Percentiles rank a stretch among this genome's conserved stretches.
Evolutionary conservation across 2,329 filamentous ascomycete species (phyloP).

Genomic region (Aspergillus ibericus): DNA sequence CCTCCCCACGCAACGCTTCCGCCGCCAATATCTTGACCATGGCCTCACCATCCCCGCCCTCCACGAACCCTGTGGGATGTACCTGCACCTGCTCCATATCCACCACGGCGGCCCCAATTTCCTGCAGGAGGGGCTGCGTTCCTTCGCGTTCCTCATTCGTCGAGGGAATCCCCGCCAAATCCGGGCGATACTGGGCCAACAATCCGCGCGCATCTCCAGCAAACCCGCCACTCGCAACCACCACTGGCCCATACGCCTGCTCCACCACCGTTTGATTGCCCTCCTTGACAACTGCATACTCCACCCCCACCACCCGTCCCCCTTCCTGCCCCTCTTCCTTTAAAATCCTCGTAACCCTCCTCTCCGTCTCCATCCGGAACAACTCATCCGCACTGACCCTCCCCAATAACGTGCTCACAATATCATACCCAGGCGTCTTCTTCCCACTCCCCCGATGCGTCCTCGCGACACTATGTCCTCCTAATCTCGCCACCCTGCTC

Average conservation of each 20-base stretch:
- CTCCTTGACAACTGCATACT: slow-evolving; percentile 43
- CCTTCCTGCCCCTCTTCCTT: slow-evolving; percentile 29
- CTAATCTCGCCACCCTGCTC: slow-evolving; percentile 58
- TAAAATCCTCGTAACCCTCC: slow-evolving; percentile 56
- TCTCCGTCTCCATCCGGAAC: slow-evolving; percentile 55
- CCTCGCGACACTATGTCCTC: slow-evolving; percentile 58
- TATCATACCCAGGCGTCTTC: slow-evolving; percentile 60
- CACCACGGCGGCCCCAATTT: slow-evolving; percentile 41
- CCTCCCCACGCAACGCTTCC: slow-evolving; percentile 63
- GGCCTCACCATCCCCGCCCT: slow-evolving; percentile 48
- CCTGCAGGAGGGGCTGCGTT: slow-evolving; percentile 48
- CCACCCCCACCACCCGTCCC: slow-evolving; percentile 52
- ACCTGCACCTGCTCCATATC: slow-evolving; percentile 60
- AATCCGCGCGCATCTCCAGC: slow-evolving; percentile 61
- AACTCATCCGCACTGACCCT: slow-evolving; percentile 50
- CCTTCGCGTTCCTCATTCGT: slow-evolving; percentile 63
- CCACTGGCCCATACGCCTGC: slow-evolving; percentile 53
- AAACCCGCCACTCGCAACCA: slow-evolving; percentile 64
- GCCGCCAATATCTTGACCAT: slow-evolving; percentile 64
- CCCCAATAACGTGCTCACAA: slow-evolving; percentile 56
- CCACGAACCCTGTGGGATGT: slow-evolving; percentile 65
- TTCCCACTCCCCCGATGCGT: slow-evolving; percentile 58
- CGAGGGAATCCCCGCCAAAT: slow-evolving; percentile 60
- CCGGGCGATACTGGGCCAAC: slow-evolving; percentile 57
- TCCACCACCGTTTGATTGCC: slow-evolving; percentile 26